Base-by-base conservation (phyloP, 2,329 filamentous ascomycete genomes). In the Fusarium devonianum region DNA sequence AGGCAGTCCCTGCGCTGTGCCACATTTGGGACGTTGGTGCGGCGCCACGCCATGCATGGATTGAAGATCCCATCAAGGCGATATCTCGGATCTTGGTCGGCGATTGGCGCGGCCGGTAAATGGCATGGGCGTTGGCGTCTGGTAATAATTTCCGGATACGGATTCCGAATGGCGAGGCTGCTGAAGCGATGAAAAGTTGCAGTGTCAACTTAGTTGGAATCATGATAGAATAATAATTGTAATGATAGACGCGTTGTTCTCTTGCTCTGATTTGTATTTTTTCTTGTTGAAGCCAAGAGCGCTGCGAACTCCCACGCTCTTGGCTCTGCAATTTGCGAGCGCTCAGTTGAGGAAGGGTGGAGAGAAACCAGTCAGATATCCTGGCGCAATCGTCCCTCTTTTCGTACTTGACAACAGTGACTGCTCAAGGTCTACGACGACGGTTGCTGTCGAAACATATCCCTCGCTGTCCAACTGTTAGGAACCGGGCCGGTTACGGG, bases 11-110 rank as follows among this genome's bases (percentile, higher is more conserved):
- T 51, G 53, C 37, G 42, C 35, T 29, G 42, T 38, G 53, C 39
- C 41, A 28, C 39, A 49, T 47, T 42, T 40, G 43, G 46, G 34
- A 58, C 13, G 25, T 32, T n/a, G 46, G 35, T 59, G 49, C 35
- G 48, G 48, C 23, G 28, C 33, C 17, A 45, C 32, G 45, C 21
- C 19, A 42, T 58, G 36, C 30, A 56, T 37, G 44, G 30, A 42
- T 25, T 21, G 21, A 32, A 59, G 49, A 64, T 62, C 36, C 48
- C 45, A 46, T 35, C 49, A 47, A 47, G 62, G 62, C 43, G 58
- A 59, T 56, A 64, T 64, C 60, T 65, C 62, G 62, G 62, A 62
- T 60, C 47, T 63, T 53, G 36, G 41, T 64, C 62, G 62, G 62
- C 43, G 45, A 56, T 63, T 60, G 35, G 32, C 23, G 36, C 21